phyloP scores from a whole-genome alignment of 2,329 filamentous ascomycete species.

The Hirsutella minnesotensis region DNA sequence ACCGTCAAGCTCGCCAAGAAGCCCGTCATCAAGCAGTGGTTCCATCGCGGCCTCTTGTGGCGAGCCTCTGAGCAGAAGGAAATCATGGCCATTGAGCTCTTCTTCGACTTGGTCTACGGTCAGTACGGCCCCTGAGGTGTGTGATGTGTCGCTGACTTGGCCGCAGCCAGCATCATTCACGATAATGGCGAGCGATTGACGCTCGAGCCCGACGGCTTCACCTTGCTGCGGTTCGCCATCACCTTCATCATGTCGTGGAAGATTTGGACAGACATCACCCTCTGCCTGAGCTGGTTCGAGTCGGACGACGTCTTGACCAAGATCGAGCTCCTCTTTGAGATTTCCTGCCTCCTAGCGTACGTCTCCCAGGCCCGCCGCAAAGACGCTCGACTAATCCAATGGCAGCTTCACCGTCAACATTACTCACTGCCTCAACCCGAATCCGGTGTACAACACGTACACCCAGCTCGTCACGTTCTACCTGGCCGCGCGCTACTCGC shows the following conservation, averaged over 20 bases:
- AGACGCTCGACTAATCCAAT: constrained; percentile 9
- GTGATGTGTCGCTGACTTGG: neutral
- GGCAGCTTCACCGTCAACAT: constrained; percentile 30
- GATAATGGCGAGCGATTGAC: constrained; percentile 50
- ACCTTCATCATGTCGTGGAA: constrained; percentile 53
- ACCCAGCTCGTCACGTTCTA: constrained; percentile 49
- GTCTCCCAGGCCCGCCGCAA: constrained; percentile 2
- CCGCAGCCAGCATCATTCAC: constrained; percentile 46
- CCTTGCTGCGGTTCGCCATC: constrained; percentile 47
- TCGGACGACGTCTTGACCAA: constrained; percentile 48
- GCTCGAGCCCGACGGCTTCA: constrained; percentile 39
- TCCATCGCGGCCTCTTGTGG: constrained; percentile 54
- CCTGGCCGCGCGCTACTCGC: constrained; percentile 43
- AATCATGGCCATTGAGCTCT: constrained; percentile 52
- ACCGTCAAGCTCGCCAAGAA: constrained; percentile 45
- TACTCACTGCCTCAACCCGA: constrained; percentile 38
- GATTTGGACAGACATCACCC: constrained; percentile 48
- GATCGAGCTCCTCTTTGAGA: constrained; percentile 46
- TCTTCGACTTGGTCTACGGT: constrained; percentile 49
- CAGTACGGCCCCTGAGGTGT: constrained; percentile 1
- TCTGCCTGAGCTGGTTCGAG: constrained; percentile 49
- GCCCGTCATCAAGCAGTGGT: constrained; percentile 52
- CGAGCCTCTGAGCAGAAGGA: constrained; percentile 45
- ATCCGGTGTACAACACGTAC: constrained; percentile 35
- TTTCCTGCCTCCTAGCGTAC: constrained; percentile 46